Evolutionary conservation across 1,284 basidiomycete genomes (phyloP), one percentile per base, ranked within the genome.

Genomic region (Ceratobasidium sp.): DNA sequence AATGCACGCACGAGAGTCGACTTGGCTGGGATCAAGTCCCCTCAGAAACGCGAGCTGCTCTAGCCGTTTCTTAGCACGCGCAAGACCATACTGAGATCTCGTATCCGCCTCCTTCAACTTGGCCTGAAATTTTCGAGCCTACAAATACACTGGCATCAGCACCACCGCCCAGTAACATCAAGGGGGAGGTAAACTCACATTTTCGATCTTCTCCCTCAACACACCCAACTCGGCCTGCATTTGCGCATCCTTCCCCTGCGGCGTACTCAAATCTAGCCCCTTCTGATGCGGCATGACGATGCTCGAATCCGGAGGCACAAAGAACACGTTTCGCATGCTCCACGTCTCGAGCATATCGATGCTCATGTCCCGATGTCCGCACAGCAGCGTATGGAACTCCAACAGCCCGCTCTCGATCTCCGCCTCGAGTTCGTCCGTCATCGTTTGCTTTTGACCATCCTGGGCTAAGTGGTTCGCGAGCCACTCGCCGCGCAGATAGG

Each of bases 301-400:
- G 8, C 55, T 69, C 5, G 76, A n/a, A 8, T 74, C 73, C 8
- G 58, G 23, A 5, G 74, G 73, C 18, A 66, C 62, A 13, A 57
- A 59, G 52, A 76, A 76, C 35, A 76, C 73, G 62, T 76, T 76
- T 47, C 73, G 61, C 59, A 75, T 62, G 21, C 66, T 72, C 76
- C 76, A 76, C 8, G 67, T 62, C 32, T 76, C 76, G 57, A 76
- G 74, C 28, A 74, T 69, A 47, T 76, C 76, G 26, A 76, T 76
- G 18, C 75, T 75, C 43, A 72, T 72, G 52, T 76, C 76, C 13
- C 73, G 47, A 58, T 76, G 75, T 14, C 70, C 74, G 30, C 73
- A 70, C 2, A 76, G 61, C 18, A 75, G 62, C n/a, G 76, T 76
- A 43, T 75, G 75, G 43, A 76, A 74, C 16, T 73, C 71, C 23